A percentile compares a stretch with the other conserved stretches of the same genome.
phyloP scores from a whole-genome alignment of 345 rosid species.

The Cardamine chenopodiifolia region DNA sequence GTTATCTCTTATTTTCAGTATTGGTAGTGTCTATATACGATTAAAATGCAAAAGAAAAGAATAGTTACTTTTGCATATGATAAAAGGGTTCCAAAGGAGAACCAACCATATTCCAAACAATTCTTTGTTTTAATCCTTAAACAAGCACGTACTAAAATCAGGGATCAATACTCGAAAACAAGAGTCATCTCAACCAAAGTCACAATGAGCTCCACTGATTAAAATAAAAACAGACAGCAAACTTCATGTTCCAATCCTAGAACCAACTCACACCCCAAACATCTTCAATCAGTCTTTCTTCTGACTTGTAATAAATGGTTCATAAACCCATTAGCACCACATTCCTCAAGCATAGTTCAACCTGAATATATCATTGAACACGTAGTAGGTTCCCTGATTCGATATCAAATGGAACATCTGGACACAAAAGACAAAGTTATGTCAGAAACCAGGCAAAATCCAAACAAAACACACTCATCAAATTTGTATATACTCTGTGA shows the following conservation, averaged over 20 bases:
- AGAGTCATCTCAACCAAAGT: constrained; percentile 33
- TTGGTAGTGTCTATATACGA: neutral
- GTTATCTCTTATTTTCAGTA: neutral
- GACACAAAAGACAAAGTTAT: constrained; percentile 26
- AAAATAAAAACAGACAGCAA: constrained; percentile 15
- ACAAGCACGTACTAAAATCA: constrained; percentile 11
- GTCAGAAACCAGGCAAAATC: constrained; percentile 16
- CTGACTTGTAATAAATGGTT: neutral
- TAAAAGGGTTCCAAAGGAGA: constrained; percentile 22
- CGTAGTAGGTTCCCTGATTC: constrained; percentile 86
- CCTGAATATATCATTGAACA: constrained; percentile 92
- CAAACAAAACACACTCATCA: neutral
- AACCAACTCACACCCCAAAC: constrained; percentile 24
- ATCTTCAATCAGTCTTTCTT: constrained; percentile 2
- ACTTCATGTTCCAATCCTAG: constrained; percentile 22
- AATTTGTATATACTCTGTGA: neutral
- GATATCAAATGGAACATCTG: constrained; percentile 99
- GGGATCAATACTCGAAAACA: constrained; percentile 16
- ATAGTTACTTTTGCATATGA: neutral
- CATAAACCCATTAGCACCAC: neutral
- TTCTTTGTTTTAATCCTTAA: neutral
- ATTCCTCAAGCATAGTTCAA: constrained; percentile 79
- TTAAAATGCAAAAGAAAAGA: neutral
- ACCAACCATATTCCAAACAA: constrained; percentile 25
- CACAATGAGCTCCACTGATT: constrained; percentile 15